A percentile compares a stretch with the other conserved stretches of the same genome.
Conservation (phyloP, 352 stramenopile species). For the Halophytophthora polymorphica region DNA sequence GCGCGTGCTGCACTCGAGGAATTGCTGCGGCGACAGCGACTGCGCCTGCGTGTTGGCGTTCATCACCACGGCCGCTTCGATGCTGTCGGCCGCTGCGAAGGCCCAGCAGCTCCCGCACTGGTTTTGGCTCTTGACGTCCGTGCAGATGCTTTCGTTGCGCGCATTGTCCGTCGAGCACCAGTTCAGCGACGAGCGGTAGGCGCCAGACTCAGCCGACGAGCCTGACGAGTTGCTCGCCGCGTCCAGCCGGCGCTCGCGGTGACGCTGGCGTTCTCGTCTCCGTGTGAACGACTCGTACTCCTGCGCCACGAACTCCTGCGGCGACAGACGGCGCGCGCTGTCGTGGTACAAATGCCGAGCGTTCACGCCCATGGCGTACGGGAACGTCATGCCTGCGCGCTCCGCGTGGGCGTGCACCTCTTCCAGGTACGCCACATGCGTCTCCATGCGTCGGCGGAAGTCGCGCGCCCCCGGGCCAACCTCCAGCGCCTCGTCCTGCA, state of each 20-base stretch:
- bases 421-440: constrained; percentile 65
- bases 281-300: constrained; percentile 44
- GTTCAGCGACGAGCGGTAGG: constrained; percentile 45
- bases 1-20: constrained; percentile 71
- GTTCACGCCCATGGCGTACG: constrained; percentile 69
- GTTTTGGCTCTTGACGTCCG: constrained; percentile 74
- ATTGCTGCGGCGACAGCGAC: constrained; percentile 76
- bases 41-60: constrained; percentile 35
- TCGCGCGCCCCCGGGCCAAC: constrained; percentile 25
- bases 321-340: constrained; percentile 26
- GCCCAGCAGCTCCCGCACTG: constrained; percentile 82
- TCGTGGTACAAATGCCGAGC: constrained; percentile 62
- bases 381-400: constrained; percentile 37
- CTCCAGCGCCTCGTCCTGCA: constrained; percentile 39
- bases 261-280: too few relatives aligned
- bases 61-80: constrained; percentile 70
- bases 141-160: constrained; percentile 61
- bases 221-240: constrained; percentile 6
- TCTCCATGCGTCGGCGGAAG: constrained; percentile 48
- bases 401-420: constrained; percentile 53
- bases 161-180: constrained; percentile 78
- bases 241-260: constrained; percentile 19
- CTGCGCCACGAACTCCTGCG: constrained; percentile 57
- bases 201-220: constrained; percentile 13
- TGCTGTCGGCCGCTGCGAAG: constrained; percentile 72